These are phyloP conservation scores for Bromus sterilis DNA, from an alignment of 176 grass and related monocot species.

Conservation along the genomic window DNA sequence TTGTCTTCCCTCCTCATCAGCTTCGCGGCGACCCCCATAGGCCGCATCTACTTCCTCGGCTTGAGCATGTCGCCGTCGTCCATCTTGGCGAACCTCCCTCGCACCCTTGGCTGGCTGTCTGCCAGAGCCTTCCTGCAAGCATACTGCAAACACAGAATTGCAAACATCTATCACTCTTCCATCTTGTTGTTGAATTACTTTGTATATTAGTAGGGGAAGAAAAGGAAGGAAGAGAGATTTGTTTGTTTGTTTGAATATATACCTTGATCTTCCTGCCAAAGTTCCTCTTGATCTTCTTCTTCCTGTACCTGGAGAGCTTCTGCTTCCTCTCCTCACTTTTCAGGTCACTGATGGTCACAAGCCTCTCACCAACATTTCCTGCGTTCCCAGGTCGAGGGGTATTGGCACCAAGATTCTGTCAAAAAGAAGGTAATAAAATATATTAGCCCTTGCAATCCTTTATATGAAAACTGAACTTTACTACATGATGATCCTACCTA, in stretches of 20 bases:
- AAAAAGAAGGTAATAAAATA: neutral
- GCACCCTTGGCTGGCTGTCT: slow-evolving; percentile 95
- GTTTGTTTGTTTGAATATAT: neutral
- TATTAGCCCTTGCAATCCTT: neutral
- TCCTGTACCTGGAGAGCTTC: slow-evolving; percentile 94
- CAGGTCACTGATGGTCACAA: slow-evolving; percentile 69
- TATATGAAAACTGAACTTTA: neutral
- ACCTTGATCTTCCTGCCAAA: slow-evolving; percentile 99
- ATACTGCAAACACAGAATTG: slow-evolving; percentile 38
- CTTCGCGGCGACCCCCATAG: neutral
- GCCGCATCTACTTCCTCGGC: slow-evolving; percentile 38
- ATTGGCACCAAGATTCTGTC: slow-evolving; percentile 71
- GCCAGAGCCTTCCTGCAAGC: slow-evolving; percentile 97
- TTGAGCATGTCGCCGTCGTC: slow-evolving; percentile 54
- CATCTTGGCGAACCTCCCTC: slow-evolving; percentile 95
- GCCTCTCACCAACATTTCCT: slow-evolving; percentile 47
- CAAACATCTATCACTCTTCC: neutral
- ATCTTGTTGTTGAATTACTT: neutral
- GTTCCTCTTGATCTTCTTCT: slow-evolving; percentile 95
- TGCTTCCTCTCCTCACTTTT: slow-evolving; percentile 86
- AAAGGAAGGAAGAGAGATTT: neutral
- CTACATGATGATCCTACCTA: neutral
- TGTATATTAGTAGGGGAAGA: neutral
- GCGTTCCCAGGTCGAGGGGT: slow-evolving; percentile 39
- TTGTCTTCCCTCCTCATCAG: neutral